Percentiles rank a stretch among this genome's conserved stretches.
Evolutionary conservation across 2,329 filamentous ascomycete species (phyloP).

Genomic region (Fusarium luffae): DNA sequence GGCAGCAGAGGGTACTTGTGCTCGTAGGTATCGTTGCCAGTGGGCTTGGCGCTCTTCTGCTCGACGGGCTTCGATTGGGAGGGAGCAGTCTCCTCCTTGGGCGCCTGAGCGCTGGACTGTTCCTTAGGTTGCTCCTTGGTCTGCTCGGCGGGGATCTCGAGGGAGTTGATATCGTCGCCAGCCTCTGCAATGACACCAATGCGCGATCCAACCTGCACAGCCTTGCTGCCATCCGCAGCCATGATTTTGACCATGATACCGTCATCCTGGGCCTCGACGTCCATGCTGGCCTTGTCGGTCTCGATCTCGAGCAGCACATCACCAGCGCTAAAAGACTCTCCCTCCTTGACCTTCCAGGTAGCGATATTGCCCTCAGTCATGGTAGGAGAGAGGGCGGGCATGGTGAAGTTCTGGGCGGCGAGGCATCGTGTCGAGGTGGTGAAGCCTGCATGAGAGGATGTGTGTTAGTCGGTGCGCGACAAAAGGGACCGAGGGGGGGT

Average conservation of each 20-base stretch:
- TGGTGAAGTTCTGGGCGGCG: constrained; percentile 87
- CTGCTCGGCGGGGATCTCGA: constrained; percentile 77
- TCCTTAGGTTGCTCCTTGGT: constrained; percentile 76
- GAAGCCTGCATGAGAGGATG: constrained; percentile 63
- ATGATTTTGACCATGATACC: constrained; percentile 87
- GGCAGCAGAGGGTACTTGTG: constrained; percentile 81
- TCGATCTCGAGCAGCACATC: constrained; percentile 93
- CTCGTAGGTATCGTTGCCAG: constrained; percentile 65
- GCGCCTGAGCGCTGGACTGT: constrained; percentile 43
- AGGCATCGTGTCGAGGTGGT: constrained; percentile 70
- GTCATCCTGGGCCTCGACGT: constrained; percentile 92
- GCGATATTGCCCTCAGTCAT: constrained; percentile 95
- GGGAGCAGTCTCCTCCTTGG: constrained; percentile 52
- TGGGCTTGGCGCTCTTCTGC: constrained; percentile 51
- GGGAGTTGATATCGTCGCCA: constrained; percentile 79
- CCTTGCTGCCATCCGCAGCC: constrained; percentile 77
- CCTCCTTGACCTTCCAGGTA: constrained; percentile 87
- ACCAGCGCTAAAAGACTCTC: constrained; percentile 82
- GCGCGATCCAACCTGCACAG: constrained; percentile 79
- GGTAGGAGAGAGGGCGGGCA: constrained; percentile 90
- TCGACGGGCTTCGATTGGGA: constrained; percentile 51
- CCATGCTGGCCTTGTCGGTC: constrained; percentile 95
- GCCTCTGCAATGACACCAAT: constrained; percentile 86
- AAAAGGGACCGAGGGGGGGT: constrained; percentile 39
- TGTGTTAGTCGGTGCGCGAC: constrained; percentile 42